Conservation (phyloP, 257 asterid species). For the Handroanthus guayacan region DNA sequence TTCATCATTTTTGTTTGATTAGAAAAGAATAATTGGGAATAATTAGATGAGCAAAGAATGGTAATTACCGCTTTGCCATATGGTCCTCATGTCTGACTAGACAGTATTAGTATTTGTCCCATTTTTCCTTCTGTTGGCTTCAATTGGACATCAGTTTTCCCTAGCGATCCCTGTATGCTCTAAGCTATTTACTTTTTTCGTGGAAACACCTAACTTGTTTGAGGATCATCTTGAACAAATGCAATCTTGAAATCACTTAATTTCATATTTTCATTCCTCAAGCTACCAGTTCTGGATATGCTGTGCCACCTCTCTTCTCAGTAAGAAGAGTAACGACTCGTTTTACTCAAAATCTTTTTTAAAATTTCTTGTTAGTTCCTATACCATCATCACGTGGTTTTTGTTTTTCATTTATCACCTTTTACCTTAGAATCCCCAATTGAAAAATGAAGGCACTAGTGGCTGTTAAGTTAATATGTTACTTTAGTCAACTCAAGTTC, state of each 20-base stretch:
- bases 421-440: not conserved
- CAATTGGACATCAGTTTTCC: not conserved
- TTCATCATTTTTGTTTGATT: not conserved
- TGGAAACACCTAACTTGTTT: not conserved
- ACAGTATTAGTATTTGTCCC: not conserved
- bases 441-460: not conserved
- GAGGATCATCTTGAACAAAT: not conserved
- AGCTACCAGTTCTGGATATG: not conserved
- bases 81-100: not conserved
- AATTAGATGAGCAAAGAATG: not conserved
- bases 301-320: not conserved
- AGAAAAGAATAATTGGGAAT: not conserved
- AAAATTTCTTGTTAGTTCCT: constrained; percentile 3
- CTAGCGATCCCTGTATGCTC: not conserved
- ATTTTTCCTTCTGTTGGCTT: constrained; percentile 8
- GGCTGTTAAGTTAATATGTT: not conserved
- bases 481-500: not conserved
- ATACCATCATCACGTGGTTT: constrained; percentile 2
- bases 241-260: not conserved
- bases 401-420: not conserved
- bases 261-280: not conserved
- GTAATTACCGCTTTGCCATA: not conserved
- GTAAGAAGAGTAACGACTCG: not conserved
- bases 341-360: not conserved
- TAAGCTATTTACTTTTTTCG: not conserved